A percentile compares a stretch with the other conserved stretches of the same genome.
These are phyloP conservation scores for Austropuccinia psidii DNA, from an alignment of 1,284 basidiomycete species.

Conservation along the genomic window DNA sequence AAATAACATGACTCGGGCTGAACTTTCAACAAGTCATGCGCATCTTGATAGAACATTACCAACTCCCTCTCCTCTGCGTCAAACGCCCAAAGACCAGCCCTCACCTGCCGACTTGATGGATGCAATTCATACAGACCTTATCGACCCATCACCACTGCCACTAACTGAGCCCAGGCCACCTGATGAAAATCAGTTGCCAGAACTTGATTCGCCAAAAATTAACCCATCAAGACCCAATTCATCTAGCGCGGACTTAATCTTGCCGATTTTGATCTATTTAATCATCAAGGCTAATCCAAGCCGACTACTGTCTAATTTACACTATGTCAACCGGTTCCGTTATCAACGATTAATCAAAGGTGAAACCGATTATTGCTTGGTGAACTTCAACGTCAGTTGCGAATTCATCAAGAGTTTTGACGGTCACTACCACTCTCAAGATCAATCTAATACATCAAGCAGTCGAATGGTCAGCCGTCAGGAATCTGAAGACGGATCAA, in stretches of 20 bases:
- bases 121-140: slow-evolving; percentile 25
- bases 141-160: slow-evolving; percentile 6
- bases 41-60: slow-evolving; percentile 18
- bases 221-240: slow-evolving; percentile 25
- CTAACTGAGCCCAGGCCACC: background rate
- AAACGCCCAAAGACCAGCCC: background rate
- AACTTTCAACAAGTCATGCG: background rate
- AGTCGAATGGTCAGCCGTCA: background rate
- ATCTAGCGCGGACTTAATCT: slow-evolving; percentile 60
- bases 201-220: background rate
- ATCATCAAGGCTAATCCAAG: slow-evolving; percentile 83
- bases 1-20: slow-evolving; percentile 26
- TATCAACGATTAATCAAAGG: slow-evolving; percentile 62
- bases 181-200: background rate
- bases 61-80: slow-evolving; percentile 17
- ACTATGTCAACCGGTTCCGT: slow-evolving; percentile 78
- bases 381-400: slow-evolving; percentile 85
- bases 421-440: background rate
- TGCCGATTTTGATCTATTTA: slow-evolving; percentile 81
- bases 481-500: background rate
- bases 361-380: slow-evolving; percentile 81
- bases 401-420: slow-evolving; percentile 91
- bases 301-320: slow-evolving; percentile 71
- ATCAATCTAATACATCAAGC: background rate
- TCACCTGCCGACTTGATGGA: slow-evolving; percentile 16